A percentile compares a stretch with the other conserved stretches of the same genome.
phyloP scores from a whole-genome alignment of 2,329 filamentous ascomycete genomes.

The Gremmenia infestans region DNA sequence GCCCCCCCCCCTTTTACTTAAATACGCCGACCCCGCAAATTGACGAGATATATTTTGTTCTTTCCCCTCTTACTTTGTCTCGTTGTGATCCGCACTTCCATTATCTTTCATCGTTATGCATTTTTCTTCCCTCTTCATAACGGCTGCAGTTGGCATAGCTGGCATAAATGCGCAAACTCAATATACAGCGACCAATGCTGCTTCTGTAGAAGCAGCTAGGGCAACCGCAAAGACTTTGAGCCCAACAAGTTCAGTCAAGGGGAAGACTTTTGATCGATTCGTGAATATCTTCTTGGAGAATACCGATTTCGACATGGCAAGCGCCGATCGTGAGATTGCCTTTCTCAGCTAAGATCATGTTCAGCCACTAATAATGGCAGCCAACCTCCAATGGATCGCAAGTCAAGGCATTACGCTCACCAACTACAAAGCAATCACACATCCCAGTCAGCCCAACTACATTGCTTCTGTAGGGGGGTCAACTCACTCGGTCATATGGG shows the following conservation, averaged over 20 bases:
- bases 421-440: slow-evolving; percentile 50
- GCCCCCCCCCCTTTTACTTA: no score
- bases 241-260: slow-evolving; percentile 43
- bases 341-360: not conserved
- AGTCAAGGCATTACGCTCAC: slow-evolving; percentile 50
- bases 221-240: slow-evolving; percentile 42
- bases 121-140: not conserved
- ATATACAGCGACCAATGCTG: slow-evolving; percentile 5
- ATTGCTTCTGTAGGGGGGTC: slow-evolving; percentile 60
- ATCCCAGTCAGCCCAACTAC: slow-evolving; percentile 72
- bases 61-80: no score
- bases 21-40: no score
- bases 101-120: not conserved
- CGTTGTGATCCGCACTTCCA: no score
- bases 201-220: slow-evolving; percentile 28
- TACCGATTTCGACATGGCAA: slow-evolving; percentile 31
- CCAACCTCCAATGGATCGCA: slow-evolving; percentile 39
- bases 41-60: no score
- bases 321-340: slow-evolving; percentile 26
- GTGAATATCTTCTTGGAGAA: slow-evolving; percentile 59
- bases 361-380: slow-evolving; percentile 27
- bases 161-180: slow-evolving; percentile 3
- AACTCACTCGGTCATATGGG: slow-evolving; percentile 66
- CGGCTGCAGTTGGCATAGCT: not conserved
- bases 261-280: slow-evolving; percentile 54